Conservation (phyloP, 2,329 filamentous ascomycete genomes). For the Cercospora nicotianae region DNA sequence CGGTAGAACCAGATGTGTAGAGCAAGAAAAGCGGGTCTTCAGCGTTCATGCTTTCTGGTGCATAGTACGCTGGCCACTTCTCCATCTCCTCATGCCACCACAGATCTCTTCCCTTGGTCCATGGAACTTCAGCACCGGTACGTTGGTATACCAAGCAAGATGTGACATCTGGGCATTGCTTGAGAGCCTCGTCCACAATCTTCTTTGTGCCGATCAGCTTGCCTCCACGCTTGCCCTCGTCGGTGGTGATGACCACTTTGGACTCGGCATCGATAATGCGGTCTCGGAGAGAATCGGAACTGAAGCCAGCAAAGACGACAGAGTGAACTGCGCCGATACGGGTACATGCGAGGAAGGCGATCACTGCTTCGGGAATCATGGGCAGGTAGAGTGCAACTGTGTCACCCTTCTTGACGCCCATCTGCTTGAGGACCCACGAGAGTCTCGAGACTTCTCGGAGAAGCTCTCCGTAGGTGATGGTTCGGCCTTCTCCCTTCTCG, state of each 20-base stretch:
- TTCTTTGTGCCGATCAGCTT: conserved; percentile 98
- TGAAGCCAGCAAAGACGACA: conserved; percentile 97
- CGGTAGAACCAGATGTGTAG: conserved; percentile 96
- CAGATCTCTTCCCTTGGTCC: conserved; percentile 81
- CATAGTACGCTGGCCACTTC: conserved; percentile 91
- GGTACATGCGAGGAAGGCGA: conserved; percentile 85
- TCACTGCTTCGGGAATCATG: conserved; percentile 95
- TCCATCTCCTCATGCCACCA: conserved; percentile 99
- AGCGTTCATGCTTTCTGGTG: conserved; percentile 84
- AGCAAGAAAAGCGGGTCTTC: conserved; percentile 97
- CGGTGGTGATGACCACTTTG: conserved; percentile 93
- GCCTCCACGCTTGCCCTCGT: conserved; percentile 96
- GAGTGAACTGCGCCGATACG: conserved; percentile 96
- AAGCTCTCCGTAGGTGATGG: conserved; percentile 89
- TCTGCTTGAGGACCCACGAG: conserved; percentile 85
- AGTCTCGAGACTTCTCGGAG: conserved; percentile 86
- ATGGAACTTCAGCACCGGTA: conserved; percentile 88
- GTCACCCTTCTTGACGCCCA: conserved; percentile 96
- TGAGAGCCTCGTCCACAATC: conserved; percentile 96
- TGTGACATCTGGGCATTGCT: conserved; percentile 86
- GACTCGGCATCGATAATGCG: conserved; percentile 87
- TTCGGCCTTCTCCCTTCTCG: conserved; percentile 81
- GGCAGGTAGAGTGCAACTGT: conserved; percentile 96
- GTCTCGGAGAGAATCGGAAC: conserved; percentile 90
- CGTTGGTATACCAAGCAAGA: conserved; percentile 91